Conservation (phyloP, 148 eudicot species). For the Chenopodium berlandieri region DNA sequence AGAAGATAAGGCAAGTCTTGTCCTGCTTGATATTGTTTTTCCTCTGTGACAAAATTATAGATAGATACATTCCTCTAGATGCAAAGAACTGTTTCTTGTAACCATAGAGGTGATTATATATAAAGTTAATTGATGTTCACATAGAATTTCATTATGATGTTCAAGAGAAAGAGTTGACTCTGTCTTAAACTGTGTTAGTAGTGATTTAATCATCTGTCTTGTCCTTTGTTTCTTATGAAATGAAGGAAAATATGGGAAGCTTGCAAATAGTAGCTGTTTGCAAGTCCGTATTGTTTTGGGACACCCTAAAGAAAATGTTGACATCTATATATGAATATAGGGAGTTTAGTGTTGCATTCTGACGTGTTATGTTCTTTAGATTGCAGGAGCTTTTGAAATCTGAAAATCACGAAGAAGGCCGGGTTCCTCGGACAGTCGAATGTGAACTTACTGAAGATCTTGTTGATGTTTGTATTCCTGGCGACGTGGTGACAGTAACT, state of each 20-base stretch:
- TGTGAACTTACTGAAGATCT: conserved; percentile 95
- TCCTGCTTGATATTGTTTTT: conserved; percentile 13
- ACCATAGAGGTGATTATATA: neutral
- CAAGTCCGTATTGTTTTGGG: neutral
- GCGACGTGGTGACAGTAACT: conserved; percentile 89
- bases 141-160: neutral
- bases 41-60: neutral
- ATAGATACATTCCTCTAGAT: neutral
- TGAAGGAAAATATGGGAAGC: conserved; percentile 2
- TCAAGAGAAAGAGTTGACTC: neutral
- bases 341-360: neutral
- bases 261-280: neutral
- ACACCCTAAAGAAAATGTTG: neutral
- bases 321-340: too few relatives aligned
- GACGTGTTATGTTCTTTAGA: conserved; percentile 34
- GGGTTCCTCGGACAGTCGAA: conserved; percentile 97
- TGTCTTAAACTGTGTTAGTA: neutral
- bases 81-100: neutral
- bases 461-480: conserved; percentile 97
- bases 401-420: conserved; percentile 98
- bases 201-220: neutral
- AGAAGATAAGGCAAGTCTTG: conserved; percentile 74
- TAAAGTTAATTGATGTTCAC: neutral
- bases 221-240: neutral
- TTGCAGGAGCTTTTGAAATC: conserved; percentile 89